Base-by-base conservation (phyloP, 768 basidiomycete species). In the Suillus subalutaceus region DNA sequence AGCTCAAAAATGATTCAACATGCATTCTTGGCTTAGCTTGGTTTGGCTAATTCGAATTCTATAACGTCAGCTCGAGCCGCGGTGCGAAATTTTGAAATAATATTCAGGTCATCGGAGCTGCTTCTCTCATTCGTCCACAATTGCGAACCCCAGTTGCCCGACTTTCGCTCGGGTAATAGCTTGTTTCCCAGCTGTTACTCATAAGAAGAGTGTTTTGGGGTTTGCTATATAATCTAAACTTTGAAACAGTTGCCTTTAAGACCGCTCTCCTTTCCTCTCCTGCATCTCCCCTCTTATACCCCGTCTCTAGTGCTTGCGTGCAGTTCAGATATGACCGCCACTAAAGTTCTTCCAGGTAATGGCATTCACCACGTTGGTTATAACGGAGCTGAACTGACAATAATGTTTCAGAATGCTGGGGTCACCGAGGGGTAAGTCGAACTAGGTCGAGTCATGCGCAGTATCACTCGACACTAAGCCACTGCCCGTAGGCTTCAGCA, bases 401-500 rank as follows among this genome's bases (percentile, higher is more conserved):
- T 6, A 61, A 52, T 59, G 6, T 56, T 61, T 20, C 50, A 85
- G 93, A 95, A 72, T 97, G 95, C 77, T 97, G 88, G 89, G 88
- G 88, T 44, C 89, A 90, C 73, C 85, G 89, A 64, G 89, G 89
- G 52, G 88, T 88, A 70, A 69, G 86, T 78, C 80, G 82, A 79
- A 80, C 65, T 80, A 84, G 38, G 13, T 57, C 80, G 83, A 79
- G 81, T 65, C 80, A 83, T 43, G 15, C 16, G 3, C 32, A 48
- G 50, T n/a, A 53, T 6, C 23, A 5, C 50, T 7, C 18, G 40
- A 43, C 18, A 32, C 41, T 43, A 30, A n/a, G 20, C 26, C 48
- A 72, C 79, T 77, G n/a, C 53, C 64, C 50, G 65, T 72, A 95
- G 94, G 95, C 95, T 57, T 95, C 93, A 32, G 87, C 92, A 30